Conservation (phyloP, 2,329 filamentous ascomycete genomes). For the Bipolaris sorokiniana region DNA sequence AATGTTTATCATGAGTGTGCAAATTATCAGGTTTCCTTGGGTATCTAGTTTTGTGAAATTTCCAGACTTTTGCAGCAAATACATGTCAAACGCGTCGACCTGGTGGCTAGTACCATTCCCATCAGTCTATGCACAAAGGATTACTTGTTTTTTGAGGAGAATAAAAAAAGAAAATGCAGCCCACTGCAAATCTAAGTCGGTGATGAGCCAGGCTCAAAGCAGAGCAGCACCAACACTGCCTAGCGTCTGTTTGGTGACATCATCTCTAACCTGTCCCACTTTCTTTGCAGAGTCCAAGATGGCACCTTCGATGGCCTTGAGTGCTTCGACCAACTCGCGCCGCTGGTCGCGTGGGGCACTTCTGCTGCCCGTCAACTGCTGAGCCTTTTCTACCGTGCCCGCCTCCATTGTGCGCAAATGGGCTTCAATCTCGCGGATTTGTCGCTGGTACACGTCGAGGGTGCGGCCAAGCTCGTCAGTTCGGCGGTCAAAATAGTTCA, state of each 20-base stretch:
- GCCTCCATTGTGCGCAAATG: slow-evolving; percentile 58
- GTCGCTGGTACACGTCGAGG: slow-evolving; percentile 50
- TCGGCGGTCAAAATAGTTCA: slow-evolving; percentile 54
- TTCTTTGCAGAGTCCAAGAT: slow-evolving; percentile 56
- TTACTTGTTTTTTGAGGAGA: background rate
- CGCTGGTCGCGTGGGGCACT: slow-evolving; percentile 47
- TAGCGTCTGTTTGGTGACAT: slow-evolving; percentile 54
- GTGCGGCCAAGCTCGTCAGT: slow-evolving; percentile 49
- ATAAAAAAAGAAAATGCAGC: too few relatives aligned
- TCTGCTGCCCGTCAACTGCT: slow-evolving; percentile 49
- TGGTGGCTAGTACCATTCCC: background rate
- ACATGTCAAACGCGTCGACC: background rate
- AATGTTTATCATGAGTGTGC: background rate
- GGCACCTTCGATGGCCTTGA: slow-evolving; percentile 57
- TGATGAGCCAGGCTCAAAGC: slow-evolving; percentile 21
- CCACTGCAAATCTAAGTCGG: background rate
- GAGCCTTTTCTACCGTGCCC: slow-evolving; percentile 52
- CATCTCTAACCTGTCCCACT: slow-evolving; percentile 56
- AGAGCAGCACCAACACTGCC: slow-evolving; percentile 41
- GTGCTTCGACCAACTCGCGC: slow-evolving; percentile 54
- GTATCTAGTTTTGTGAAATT: background rate
- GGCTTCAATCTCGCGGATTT: slow-evolving; percentile 56
- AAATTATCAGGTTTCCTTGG: background rate
- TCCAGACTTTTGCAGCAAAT: background rate
- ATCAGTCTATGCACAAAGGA: background rate